Evolutionary conservation across 768 basidiomycete genomes (phyloP).

Genomic region (Hysterangium stoloniferum): DNA sequence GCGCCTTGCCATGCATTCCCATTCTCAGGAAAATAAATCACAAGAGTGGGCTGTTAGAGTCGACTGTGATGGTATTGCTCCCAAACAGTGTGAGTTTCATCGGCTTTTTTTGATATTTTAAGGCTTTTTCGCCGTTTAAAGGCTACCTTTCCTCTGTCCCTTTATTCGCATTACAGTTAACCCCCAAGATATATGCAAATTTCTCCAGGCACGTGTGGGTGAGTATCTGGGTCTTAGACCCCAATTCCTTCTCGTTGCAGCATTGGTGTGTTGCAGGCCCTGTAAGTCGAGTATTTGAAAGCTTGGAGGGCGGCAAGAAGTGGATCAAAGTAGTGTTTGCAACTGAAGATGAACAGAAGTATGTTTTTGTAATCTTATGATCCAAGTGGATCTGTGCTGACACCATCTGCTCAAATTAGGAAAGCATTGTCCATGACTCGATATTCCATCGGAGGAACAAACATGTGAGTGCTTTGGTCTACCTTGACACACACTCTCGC

Average conservation of each 20-base stretch:
- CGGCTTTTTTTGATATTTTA: not conserved
- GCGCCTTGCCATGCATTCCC: not conserved
- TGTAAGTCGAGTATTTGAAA: not conserved
- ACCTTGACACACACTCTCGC: not conserved
- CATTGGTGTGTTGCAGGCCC: not conserved
- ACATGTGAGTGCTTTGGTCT: slow-evolving; percentile 38
- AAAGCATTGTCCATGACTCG: slow-evolving; percentile 64
- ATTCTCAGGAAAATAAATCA: not conserved
- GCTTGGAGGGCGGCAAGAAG: slow-evolving; percentile 8
- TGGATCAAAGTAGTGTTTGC: slow-evolving; percentile 7
- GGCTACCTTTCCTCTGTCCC: not conserved
- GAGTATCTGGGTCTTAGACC: not conserved
- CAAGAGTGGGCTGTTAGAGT: slow-evolving; percentile 2
- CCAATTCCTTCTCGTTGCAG: not conserved
- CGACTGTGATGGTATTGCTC: not conserved
- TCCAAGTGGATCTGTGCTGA: not conserved
- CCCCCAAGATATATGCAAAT: not conserved
- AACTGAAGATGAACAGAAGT: slow-evolving; percentile 7
- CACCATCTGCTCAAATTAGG: slow-evolving; percentile 29
- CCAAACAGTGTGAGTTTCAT: slow-evolving; percentile 1
- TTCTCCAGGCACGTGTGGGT: slow-evolving; percentile 3
- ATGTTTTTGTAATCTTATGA: not conserved
- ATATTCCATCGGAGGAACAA: slow-evolving; percentile 45
- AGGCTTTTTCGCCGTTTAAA: not conserved
- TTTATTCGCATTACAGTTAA: not conserved